Conservation (phyloP, 495 filamentous ascomycete genomes). For the Neurospora hispaniola region DNA sequence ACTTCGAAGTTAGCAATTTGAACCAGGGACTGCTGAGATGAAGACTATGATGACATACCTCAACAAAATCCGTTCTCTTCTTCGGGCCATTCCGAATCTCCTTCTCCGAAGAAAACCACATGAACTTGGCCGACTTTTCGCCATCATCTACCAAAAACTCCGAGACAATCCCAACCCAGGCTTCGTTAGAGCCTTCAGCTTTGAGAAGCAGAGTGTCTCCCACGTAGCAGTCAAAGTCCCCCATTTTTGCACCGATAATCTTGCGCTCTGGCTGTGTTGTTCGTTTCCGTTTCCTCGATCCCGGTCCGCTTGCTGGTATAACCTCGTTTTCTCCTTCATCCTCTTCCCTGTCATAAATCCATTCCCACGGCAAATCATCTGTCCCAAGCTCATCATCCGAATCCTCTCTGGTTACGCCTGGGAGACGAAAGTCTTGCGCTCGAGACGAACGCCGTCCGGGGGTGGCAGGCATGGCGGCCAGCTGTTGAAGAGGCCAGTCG, state of each 20-base stretch:
- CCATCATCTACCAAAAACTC: slow-evolving; percentile 64
- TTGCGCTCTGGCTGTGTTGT: slow-evolving; percentile 19
- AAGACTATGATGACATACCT: slow-evolving; percentile 28
- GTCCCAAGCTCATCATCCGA: slow-evolving; percentile 85
- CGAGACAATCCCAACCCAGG: slow-evolving; percentile 83
- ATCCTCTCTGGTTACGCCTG: slow-evolving; percentile 63
- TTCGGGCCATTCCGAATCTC: slow-evolving; percentile 78
- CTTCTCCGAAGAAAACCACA: slow-evolving; percentile 85
- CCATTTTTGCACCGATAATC: slow-evolving; percentile 78
- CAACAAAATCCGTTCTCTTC: slow-evolving; percentile 69
- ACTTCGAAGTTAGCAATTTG: neutral
- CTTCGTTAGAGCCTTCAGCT: slow-evolving; percentile 64
- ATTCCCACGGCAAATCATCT: slow-evolving; percentile 85
- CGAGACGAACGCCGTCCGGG: neutral
- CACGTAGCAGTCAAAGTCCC: slow-evolving; percentile 66
- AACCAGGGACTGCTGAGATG: neutral
- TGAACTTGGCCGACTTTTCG: slow-evolving; percentile 57
- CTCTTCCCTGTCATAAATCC: slow-evolving; percentile 54
- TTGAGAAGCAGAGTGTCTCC: slow-evolving; percentile 83
- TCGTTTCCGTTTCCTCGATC: slow-evolving; percentile 30
- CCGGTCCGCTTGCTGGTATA: slow-evolving; percentile 9
- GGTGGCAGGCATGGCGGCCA: neutral
- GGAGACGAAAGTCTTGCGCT: neutral
- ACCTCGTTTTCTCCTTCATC: slow-evolving; percentile 7
- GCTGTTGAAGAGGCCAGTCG: neutral